These are phyloP conservation scores for Musa troglodytarum DNA, from an alignment of 176 grass and related monocot genomes.

Conservation along the genomic window DNA sequence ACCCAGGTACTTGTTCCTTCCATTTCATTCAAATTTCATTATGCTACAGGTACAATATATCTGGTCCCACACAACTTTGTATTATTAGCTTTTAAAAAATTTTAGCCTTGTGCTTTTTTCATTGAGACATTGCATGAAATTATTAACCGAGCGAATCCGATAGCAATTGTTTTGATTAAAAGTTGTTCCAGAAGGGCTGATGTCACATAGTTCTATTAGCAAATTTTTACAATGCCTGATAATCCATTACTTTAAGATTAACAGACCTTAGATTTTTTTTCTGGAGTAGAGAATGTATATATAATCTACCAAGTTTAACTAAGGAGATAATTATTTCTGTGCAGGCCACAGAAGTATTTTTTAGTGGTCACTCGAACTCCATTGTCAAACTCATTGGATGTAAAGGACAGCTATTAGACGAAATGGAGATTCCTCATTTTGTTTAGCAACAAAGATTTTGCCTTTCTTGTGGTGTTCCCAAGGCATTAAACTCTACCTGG, in stretches of 20 bases:
- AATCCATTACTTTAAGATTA: not conserved
- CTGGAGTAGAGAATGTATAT: not conserved
- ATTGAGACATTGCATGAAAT: not conserved
- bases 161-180: too few relatives aligned
- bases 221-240: not conserved
- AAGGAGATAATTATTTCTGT: constrained; percentile 9
- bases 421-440: constrained; percentile 24
- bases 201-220: not conserved
- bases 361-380: constrained; percentile 64
- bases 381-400: constrained; percentile 52
- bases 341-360: constrained; percentile 71
- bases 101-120: not conserved
- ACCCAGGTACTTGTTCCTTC: constrained; percentile 49
- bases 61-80: not conserved
- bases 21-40: not conserved
- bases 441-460: not conserved
- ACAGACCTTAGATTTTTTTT: not conserved
- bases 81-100: not conserved
- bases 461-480: not conserved
- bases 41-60: not conserved
- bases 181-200: too few relatives aligned
- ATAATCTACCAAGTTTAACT: not conserved
- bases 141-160: too few relatives aligned
- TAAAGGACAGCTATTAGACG: constrained; percentile 42
- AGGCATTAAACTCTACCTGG: not conserved